phyloP scores from a whole-genome alignment of 129 eudicot genomes.

The Mikania micrantha region DNA sequence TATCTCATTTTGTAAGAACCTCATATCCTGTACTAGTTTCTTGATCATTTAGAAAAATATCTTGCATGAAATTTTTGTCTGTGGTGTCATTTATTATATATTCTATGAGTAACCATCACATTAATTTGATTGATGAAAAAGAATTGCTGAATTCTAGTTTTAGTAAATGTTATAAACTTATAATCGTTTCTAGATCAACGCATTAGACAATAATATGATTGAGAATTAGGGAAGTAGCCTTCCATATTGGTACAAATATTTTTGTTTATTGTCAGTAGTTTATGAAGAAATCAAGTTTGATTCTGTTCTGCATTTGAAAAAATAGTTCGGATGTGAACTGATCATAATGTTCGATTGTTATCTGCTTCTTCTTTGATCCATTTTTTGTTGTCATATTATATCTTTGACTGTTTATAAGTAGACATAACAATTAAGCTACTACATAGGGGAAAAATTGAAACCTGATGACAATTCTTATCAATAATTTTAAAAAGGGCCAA shows the following conservation, averaged over 20 bases:
- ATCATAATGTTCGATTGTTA: not conserved
- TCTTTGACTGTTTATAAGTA: not conserved
- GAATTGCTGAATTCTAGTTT: not conserved
- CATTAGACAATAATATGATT: conserved; percentile 1
- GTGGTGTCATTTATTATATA: not conserved
- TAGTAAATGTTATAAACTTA: too few relatives aligned
- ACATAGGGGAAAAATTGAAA: too few relatives aligned
- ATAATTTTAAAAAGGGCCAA: not conserved
- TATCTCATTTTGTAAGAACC: not conserved
- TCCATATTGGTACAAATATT: not conserved
- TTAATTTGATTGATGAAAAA: not conserved
- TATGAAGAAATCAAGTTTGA: not conserved
- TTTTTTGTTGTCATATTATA: not conserved
- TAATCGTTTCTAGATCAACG: not conserved
- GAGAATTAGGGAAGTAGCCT: not conserved
- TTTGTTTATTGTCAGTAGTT: not conserved
- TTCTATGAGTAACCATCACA: not conserved
- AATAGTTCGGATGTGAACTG: not conserved
- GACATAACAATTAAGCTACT: not conserved
- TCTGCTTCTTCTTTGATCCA: not conserved
- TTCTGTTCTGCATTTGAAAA: not conserved
- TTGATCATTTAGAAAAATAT: not conserved
- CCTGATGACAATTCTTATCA: too few relatives aligned
- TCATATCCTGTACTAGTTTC: not conserved
- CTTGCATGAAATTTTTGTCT: not conserved